These are phyloP conservation scores for Kazachstania taianensis DNA, from an alignment of 805 yeast genomes.

Conservation along the genomic window DNA sequence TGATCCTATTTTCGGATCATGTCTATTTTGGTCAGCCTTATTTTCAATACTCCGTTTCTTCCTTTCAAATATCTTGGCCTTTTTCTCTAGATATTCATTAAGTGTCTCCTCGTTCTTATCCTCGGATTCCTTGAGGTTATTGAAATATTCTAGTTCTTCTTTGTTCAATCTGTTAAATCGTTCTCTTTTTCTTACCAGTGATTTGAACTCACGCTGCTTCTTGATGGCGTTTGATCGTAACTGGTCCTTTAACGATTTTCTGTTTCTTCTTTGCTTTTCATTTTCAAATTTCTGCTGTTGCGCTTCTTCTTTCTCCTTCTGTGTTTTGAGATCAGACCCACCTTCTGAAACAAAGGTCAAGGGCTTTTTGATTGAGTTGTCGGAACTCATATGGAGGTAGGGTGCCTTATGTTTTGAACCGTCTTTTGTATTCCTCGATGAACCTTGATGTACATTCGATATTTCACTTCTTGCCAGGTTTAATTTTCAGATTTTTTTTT, in stretches of 20 bases:
- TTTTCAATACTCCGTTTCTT: constrained; percentile 2
- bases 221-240: constrained; percentile 21
- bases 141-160: constrained; percentile 17
- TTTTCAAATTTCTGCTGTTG: constrained; percentile 16
- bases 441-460: constrained; percentile 9
- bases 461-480: constrained; percentile 14
- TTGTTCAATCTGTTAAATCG: constrained; percentile 22
- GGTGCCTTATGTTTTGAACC: too few species aligned
- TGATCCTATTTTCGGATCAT: background rate
- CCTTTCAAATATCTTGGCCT: constrained; percentile 4
- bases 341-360: constrained; percentile 25
- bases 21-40: background rate
- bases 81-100: constrained; percentile 3
- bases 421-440: background rate
- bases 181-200: constrained; percentile 18
- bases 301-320: constrained; percentile 14
- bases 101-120: constrained; percentile 7
- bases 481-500: constrained; percentile 9
- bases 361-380: constrained; percentile 10
- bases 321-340: constrained; percentile 17
- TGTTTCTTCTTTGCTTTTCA: constrained; percentile 14
- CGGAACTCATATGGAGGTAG: too few species aligned
- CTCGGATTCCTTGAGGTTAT: constrained; percentile 5
- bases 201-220: constrained; percentile 20
- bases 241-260: constrained; percentile 26